Base-by-base conservation (phyloP, 495 filamentous ascomycete genomes). In the Penicillium riverlandense region DNA sequence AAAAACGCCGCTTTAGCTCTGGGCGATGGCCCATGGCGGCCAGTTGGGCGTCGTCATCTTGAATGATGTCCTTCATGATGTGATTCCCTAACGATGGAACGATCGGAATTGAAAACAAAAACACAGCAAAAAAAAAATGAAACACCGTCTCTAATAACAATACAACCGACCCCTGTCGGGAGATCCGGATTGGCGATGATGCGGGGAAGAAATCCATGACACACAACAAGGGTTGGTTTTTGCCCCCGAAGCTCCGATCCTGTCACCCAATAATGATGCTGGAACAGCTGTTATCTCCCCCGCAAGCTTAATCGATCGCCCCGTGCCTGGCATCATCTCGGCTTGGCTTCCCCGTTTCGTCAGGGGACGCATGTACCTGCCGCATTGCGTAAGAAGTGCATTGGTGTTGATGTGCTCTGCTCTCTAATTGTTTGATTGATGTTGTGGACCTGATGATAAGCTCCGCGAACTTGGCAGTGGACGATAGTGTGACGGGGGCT, bases 21-120 rank as follows among this genome's bases (percentile, higher is more conserved):
- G 71, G 59, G 61, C 72, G 76, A 57, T 83, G 80, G 38, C 79
- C 78, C 69, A 83, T 72, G 29, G 62, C 65, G 8, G 74, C 77
- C 50, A 83, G 52, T 30, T 70, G 67, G 22, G 67, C 67, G 51
- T 78, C 74, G 43, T 65, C 61, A 45, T 55, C 61, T 35, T 57
- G 44, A 4, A 15, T 59, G 36, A 9, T 38, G 42, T 47, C 45
- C 47, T 59, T 57, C 46, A 53, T 53, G 14, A 37, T 50, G 29
- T 22, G 22, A 6, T 22, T 2, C 22, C 4, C 22, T 22, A 22
- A 3, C 22, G 3, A 22, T 22, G 22, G 6, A 12, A 29, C 28
- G 5, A 29, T 44, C 14, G 13, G 37, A 28, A 31, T 16, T 7
- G 30, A 22, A 10, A 13, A 37, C 9, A 28, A 14, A 39, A 41